Conservation (phyloP, 2,329 filamentous ascomycete species). For the Sclerotinia glacialis region DNA sequence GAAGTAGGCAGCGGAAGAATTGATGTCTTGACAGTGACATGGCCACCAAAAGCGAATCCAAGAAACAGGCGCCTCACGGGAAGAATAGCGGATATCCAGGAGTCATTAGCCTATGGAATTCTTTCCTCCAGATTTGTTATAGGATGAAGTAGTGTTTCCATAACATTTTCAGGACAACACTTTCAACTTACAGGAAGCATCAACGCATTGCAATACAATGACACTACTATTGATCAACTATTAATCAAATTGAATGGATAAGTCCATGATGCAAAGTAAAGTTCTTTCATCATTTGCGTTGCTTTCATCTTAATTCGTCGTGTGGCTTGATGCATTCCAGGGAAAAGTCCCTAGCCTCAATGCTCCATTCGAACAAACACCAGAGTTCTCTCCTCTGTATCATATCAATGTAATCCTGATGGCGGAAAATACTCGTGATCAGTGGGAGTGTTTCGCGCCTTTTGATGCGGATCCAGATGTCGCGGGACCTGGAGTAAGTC, state of each 20-base stretch:
- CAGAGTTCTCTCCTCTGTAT: background rate
- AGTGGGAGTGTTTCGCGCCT: constrained; percentile 11
- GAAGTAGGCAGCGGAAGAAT: too few relatives aligned
- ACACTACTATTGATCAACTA: background rate
- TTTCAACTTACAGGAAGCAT: too few relatives aligned
- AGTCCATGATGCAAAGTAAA: background rate
- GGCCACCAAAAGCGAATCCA: too few relatives aligned
- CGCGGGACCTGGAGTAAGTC: constrained; percentile 25
- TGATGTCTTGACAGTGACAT: too few relatives aligned
- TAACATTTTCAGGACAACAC: too few relatives aligned
- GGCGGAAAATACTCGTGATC: background rate
- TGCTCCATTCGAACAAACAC: background rate
- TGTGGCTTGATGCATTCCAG: constrained; percentile 16
- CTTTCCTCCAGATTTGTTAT: too few relatives aligned
- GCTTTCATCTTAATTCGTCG: background rate
- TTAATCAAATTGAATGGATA: background rate
- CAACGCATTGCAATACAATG: background rate
- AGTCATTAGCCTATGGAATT: too few relatives aligned
- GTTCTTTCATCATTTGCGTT: background rate
- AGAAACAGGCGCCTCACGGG: too few relatives aligned
- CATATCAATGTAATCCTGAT: background rate
- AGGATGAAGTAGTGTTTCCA: too few relatives aligned
- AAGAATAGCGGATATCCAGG: too few relatives aligned
- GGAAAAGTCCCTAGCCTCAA: background rate
- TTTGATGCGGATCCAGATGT: constrained; percentile 25